Conservation (phyloP, 306 rosid species). For the Rosa chinensis region DNA sequence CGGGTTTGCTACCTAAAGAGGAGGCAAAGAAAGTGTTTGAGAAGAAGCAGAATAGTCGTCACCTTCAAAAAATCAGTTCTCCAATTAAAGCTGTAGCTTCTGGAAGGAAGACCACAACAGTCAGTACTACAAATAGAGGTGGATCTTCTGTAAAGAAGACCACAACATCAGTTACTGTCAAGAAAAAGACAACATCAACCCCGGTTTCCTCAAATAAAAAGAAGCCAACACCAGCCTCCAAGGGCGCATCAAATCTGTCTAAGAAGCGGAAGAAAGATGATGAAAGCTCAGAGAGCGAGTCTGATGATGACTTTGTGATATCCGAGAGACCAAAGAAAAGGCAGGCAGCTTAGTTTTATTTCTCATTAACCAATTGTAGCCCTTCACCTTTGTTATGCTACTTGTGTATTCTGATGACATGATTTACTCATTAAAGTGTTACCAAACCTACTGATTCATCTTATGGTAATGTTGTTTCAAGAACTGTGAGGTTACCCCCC, state of each 20-base stretch:
- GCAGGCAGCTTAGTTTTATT: conserved; percentile 37
- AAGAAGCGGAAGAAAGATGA: conserved; percentile 55
- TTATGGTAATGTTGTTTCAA: neutral
- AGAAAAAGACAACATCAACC: conserved; percentile 40
- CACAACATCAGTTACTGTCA: conserved; percentile 36
- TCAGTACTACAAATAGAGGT: conserved; percentile 7
- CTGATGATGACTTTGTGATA: conserved; percentile 45
- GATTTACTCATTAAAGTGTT: conserved; percentile 14
- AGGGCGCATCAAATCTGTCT: conserved; percentile 36
- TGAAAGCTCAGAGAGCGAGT: conserved; percentile 47
- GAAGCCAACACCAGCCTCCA: conserved; percentile 36
- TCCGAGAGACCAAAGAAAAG: conserved; percentile 30
- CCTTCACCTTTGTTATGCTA: conserved; percentile 9
- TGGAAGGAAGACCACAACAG: conserved; percentile 33
- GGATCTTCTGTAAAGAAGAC: conserved; percentile 40
- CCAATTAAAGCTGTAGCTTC: conserved; percentile 41
- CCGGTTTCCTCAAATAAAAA: conserved; percentile 36
- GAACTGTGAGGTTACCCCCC: neutral
- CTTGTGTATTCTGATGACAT: neutral
- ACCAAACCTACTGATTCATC: neutral
- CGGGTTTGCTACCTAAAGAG: conserved; percentile 75
- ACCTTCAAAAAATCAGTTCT: conserved; percentile 48
- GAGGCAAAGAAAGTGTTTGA: conserved; percentile 58
- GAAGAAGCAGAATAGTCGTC: conserved; percentile 56
- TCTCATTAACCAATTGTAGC: neutral